Percentiles rank a stretch among this genome's conserved stretches.
These are phyloP conservation scores for Oryza longistaminata DNA, from an alignment of 176 grass and related monocot genomes.

Conservation along the genomic window DNA sequence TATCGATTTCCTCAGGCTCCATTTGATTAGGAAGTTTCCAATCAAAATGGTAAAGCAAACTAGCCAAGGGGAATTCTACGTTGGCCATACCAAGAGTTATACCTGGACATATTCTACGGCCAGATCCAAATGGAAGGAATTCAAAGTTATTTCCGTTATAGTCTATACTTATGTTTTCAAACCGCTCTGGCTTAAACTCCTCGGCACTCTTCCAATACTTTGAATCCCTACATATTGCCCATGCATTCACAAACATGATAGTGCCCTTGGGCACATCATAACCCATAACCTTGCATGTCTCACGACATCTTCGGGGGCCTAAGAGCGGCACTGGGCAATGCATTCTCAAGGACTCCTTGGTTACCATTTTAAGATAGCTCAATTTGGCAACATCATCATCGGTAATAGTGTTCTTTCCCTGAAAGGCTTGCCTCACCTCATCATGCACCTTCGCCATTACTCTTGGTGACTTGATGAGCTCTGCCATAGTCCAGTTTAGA, in stretches of 20 bases:
- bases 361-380: neutral
- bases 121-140: conserved; percentile 10
- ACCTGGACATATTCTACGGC: neutral
- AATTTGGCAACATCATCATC: conserved; percentile 3
- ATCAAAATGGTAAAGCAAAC: conserved; percentile 32
- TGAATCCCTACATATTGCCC: neutral
- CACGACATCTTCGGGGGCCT: neutral
- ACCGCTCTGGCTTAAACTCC: conserved; percentile 32
- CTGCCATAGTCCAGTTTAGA: conserved; percentile 24
- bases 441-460: neutral
- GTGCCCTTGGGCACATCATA: conserved; percentile 23
- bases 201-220: neutral
- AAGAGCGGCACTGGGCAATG: neutral
- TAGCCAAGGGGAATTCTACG: neutral
- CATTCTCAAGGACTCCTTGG: conserved; percentile 4
- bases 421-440: conserved; percentile 15
- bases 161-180: neutral
- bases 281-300: conserved; percentile 27
- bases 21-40: conserved; percentile 6
- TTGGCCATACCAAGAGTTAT: neutral
- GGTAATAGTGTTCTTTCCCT: neutral
- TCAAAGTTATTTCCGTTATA: neutral
- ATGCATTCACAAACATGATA: neutral
- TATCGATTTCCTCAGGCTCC: neutral
- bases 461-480: neutral